phyloP scores from a whole-genome alignment of 2,329 filamentous ascomycete species.

The Arthrobotrys pseudoclavata region DNA sequence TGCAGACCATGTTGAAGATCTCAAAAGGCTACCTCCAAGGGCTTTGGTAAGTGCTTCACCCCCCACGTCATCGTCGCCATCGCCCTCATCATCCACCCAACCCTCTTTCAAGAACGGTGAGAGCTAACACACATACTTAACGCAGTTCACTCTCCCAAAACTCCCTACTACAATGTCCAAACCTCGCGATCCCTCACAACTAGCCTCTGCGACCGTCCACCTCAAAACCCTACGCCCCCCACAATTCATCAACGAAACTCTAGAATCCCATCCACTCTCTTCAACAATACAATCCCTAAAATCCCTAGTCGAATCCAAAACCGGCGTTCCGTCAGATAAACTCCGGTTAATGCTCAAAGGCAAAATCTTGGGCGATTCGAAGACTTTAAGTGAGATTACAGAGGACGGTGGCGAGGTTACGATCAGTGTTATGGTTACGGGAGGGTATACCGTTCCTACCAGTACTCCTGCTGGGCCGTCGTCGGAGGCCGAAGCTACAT shows the following conservation, averaged over 20 bases:
- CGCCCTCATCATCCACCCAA: not conserved
- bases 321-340: conserved; percentile 78
- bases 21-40: conserved; percentile 80
- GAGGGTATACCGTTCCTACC: conserved; percentile 71
- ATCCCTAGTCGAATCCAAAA: conserved; percentile 74
- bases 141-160: conserved; percentile 79
- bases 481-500: conserved; percentile 65
- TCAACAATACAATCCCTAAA: conserved; percentile 87
- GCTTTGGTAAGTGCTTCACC: conserved; percentile 73
- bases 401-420: conserved; percentile 69
- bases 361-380: conserved; percentile 84
- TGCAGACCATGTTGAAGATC: conserved; percentile 91
- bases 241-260: conserved; percentile 74
- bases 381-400: conserved; percentile 79
- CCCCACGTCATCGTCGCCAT: not conserved
- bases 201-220: conserved; percentile 69
- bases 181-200: conserved; percentile 66
- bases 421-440: conserved; percentile 89
- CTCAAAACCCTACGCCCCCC: conserved; percentile 85
- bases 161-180: conserved; percentile 73
- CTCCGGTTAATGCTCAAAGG: conserved; percentile 88
- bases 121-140: conserved; percentile 31
- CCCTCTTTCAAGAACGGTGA: conserved; percentile 21
- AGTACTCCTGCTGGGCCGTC: conserved; percentile 64
- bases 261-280: conserved; percentile 75